Percentiles rank a stretch among this genome's conserved stretches.
Conservation (phyloP, 768 basidiomycete genomes). For the Phanerochaete sordida region DNA sequence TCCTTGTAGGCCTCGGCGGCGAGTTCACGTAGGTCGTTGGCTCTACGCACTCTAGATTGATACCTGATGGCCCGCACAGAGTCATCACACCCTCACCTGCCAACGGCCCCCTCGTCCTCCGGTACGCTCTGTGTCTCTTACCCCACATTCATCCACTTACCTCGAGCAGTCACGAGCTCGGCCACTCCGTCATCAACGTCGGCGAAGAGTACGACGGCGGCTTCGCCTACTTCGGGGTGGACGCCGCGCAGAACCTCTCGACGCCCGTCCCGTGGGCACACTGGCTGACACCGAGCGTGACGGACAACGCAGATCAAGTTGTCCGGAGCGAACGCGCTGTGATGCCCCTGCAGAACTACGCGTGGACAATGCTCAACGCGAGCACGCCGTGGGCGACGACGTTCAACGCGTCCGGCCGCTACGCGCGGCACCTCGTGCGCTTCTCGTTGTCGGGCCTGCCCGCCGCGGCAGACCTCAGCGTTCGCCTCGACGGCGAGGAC, state of each 20-base stretch:
- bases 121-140: slow-evolving; percentile 30
- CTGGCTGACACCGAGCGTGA: slow-evolving; percentile 44
- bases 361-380: slow-evolving; percentile 70
- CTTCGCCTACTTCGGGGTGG: slow-evolving; percentile 66
- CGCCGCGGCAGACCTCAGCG: slow-evolving; percentile 43
- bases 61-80: slow-evolving; percentile 31
- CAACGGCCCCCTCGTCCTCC: slow-evolving; percentile 72
- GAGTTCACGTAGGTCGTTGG: slow-evolving; percentile 60
- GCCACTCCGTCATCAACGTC: slow-evolving; percentile 74
- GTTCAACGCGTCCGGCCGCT: slow-evolving; percentile 64
- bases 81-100: slow-evolving; percentile 71
- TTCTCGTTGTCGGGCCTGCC: slow-evolving; percentile 77
- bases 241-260: slow-evolving; percentile 46
- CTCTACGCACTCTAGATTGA: neutral
- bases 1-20: slow-evolving; percentile 60
- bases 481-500: slow-evolving; percentile 58
- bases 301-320: neutral
- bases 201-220: slow-evolving; percentile 87
- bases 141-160: neutral
- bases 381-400: slow-evolving; percentile 53
- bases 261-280: slow-evolving; percentile 60
- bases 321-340: slow-evolving; percentile 60
- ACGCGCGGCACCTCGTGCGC: slow-evolving; percentile 55
- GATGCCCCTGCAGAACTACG: slow-evolving; percentile 74
- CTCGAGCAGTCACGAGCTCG: slow-evolving; percentile 62